phyloP scores from a whole-genome alignment of 2,329 filamentous ascomycete genomes.

The Hansfordia pulvinata region DNA sequence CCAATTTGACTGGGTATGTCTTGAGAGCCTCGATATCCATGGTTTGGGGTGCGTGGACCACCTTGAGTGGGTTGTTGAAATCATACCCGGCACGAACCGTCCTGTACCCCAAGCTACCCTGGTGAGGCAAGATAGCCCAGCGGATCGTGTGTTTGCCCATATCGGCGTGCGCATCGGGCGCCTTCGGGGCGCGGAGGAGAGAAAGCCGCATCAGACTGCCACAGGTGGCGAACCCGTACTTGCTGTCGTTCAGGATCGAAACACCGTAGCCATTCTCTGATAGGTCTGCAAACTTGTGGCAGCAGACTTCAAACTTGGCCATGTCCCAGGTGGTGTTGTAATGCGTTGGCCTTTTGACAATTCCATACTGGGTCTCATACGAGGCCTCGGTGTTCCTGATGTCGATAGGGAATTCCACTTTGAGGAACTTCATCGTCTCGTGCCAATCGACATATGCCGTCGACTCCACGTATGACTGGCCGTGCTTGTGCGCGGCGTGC shows the following conservation, averaged over 20 bases:
- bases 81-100: constrained; percentile 78
- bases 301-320: constrained; percentile 96
- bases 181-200: constrained; percentile 76
- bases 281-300: constrained; percentile 86
- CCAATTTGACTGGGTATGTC: constrained; percentile 47
- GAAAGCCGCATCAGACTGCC: constrained; percentile 85
- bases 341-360: constrained; percentile 81
- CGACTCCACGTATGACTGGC: constrained; percentile 62
- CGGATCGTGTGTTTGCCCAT: constrained; percentile 83
- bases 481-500: constrained; percentile 49
- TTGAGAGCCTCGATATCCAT: constrained; percentile 16
- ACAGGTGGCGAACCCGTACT: constrained; percentile 86
- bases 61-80: constrained; percentile 71
- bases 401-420: constrained; percentile 94
- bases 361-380: constrained; percentile 90
- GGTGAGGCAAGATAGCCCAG: constrained; percentile 82
- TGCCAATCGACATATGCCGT: constrained; percentile 89
- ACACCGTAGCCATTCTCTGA: constrained; percentile 83
- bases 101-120: constrained; percentile 52
- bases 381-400: constrained; percentile 82
- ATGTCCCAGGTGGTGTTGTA: constrained; percentile 98
- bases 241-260: constrained; percentile 86
- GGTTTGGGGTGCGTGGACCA: constrained; percentile 26
- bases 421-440: constrained; percentile 94
- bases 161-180: constrained; percentile 84